A percentile compares a stretch with the other conserved stretches of the same genome.
Conservation (phyloP, 495 filamentous ascomycete species). For the Penicillium nucicola region DNA sequence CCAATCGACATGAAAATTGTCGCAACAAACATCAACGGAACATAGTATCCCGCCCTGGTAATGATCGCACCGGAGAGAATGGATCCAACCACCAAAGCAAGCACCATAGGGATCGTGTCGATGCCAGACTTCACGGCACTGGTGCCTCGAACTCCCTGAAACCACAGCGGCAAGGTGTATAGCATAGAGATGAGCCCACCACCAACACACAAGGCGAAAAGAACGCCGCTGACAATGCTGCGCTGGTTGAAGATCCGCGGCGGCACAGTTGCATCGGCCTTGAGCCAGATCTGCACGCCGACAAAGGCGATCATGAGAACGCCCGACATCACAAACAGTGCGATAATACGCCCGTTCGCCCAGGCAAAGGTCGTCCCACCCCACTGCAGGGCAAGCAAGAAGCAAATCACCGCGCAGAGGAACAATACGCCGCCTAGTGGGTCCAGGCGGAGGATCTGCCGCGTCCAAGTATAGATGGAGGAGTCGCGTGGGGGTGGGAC, state of each 20-base stretch:
- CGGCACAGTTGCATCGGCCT: conserved; percentile 50
- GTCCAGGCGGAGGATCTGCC: conserved; percentile 48
- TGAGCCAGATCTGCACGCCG: conserved; percentile 42
- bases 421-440: conserved; percentile 47
- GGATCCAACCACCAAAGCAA: conserved; percentile 40
- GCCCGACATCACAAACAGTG: conserved; percentile 47
- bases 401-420: conserved; percentile 46
- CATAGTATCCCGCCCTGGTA: conserved; percentile 62
- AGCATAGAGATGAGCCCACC: conserved; percentile 36
- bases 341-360: conserved; percentile 50
- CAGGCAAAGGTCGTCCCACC: conserved; percentile 57
- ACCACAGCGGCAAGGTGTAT: conserved; percentile 72
- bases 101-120: conserved; percentile 40
- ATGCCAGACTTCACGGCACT: conserved; percentile 34
- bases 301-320: conserved; percentile 43
- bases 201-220: conserved; percentile 24
- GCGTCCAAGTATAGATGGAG: conserved; percentile 10
- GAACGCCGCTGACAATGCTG: conserved; percentile 47
- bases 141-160: conserved; percentile 57
- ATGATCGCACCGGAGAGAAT: conserved; percentile 51
- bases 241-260: conserved; percentile 55
- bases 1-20: conserved; percentile 55
- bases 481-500: conserved; percentile 12
- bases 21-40: conserved; percentile 54
- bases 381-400: conserved; percentile 60